Conservation (phyloP, 768 basidiomycete genomes). For the Tylopilus vinaceipallidus region DNA sequence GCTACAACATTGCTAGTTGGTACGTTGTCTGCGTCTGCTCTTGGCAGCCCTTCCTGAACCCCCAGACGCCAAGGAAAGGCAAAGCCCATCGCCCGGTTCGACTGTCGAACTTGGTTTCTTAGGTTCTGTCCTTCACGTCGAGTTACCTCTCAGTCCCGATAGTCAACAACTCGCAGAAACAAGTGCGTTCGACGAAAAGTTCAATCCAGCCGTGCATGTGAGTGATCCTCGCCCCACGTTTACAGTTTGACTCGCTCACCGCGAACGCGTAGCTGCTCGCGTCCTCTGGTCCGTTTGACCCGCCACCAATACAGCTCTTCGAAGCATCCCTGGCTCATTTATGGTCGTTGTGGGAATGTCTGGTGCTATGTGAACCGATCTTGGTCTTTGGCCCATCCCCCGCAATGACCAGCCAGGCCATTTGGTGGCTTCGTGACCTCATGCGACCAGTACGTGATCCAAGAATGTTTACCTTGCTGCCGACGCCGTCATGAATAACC, state of each 20-base stretch:
- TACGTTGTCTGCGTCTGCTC: constrained; percentile 37
- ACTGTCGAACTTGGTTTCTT: constrained; percentile 81
- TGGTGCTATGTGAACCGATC: constrained; percentile 87
- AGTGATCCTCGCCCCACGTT: not conserved
- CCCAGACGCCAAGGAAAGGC: constrained; percentile 61
- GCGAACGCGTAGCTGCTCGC: constrained; percentile 58
- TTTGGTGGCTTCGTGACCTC: constrained; percentile 92
- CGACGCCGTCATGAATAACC: not conserved
- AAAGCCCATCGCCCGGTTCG: constrained; percentile 60
- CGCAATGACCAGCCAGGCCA: constrained; percentile 77
- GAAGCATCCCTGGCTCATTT: constrained; percentile 64
- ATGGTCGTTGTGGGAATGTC: constrained; percentile 93
- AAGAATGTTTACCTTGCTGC: not conserved
- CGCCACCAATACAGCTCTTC: constrained; percentile 58
- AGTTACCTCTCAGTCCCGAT: constrained; percentile 65
- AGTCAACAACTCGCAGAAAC: constrained; percentile 70
- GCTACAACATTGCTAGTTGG: constrained; percentile 84
- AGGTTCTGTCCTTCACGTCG: constrained; percentile 69
- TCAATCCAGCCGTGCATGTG: constrained; percentile 54
- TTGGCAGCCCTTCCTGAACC: constrained; percentile 7
- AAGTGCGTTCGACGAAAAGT: constrained; percentile 47
- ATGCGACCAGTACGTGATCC: constrained; percentile 65
- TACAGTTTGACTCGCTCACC: not conserved
- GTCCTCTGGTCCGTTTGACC: constrained; percentile 54
- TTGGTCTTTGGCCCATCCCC: constrained; percentile 80